Evolutionary conservation across 2,329 filamentous ascomycete species (phyloP), one percentile per base, ranked within the genome.

Genomic region (Calonectria pseudoreteaudii): DNA sequence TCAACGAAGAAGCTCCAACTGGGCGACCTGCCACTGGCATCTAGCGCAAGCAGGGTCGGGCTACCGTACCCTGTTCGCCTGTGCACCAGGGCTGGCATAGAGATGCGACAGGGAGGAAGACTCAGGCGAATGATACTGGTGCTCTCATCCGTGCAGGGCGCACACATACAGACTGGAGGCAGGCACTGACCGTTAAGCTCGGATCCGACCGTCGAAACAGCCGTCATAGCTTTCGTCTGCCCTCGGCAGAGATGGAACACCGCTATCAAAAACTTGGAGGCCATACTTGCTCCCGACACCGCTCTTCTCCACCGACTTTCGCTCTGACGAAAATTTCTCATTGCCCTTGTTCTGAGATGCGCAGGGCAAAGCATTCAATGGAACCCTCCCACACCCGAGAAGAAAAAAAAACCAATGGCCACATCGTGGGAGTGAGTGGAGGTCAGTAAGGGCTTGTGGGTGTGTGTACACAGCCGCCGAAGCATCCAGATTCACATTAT

Each of bases 361-460:
- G 41, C 18, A 41, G 20, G n/a, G 56, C 56, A 34, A 10, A 36
- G n/a, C 26, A 26, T 38, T 23, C 56, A 62, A 62, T 62, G 56
- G 38, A 62, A 62, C 60, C 60, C 20, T 26, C 34, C 23, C 60
- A 26, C 26, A 7, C 23, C 36, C 60, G 14, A 64, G 20, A 41
- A 23, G 30, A 44, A 41, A 23, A 38, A 13, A 34, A 38, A 36
- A 26, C 11, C 20, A 28, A 28, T 28, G 34, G 26, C 41, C 60
- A 49, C 26, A 41, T 20, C 41, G 26, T 69, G 44, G 38, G n/a
- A 62, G 28, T 23, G 50, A 68, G 66, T 58, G 49, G 65, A 71
- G 36, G 66, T 31, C 44, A 50, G 66, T 44, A 78, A 78, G 74
- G 73, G 78, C 69, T 75, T 76, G 78, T 50, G 77, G 73, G 72